Percentiles rank a stretch among this genome's conserved stretches.
These are phyloP conservation scores for Letharia lupina DNA, from an alignment of 495 filamentous ascomycete genomes.

Conservation along the genomic window DNA sequence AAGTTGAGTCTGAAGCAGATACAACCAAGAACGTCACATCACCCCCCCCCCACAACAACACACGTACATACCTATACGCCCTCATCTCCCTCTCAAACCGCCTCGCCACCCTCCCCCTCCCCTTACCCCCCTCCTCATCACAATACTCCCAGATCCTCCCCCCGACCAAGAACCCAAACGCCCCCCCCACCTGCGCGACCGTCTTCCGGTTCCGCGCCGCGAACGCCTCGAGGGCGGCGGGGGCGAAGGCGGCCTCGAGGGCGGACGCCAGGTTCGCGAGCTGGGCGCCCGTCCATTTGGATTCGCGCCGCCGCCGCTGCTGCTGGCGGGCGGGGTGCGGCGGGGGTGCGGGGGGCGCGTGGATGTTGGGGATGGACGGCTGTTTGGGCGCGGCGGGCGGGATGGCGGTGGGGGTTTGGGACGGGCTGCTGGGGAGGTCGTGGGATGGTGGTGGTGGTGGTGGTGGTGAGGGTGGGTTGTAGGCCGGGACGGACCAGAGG, in stretches of 20 bases:
- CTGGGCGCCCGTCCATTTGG: conserved; percentile 1
- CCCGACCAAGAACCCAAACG: neutral
- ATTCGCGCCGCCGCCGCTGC: neutral
- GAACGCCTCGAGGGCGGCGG: neutral
- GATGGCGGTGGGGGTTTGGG: too few species aligned
- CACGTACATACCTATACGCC: neutral
- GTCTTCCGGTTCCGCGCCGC: neutral
- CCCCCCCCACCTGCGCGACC: neutral
- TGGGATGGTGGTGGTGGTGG: too few species aligned
- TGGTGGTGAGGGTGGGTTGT: neutral
- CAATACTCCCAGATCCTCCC: neutral
- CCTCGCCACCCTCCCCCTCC: conserved; percentile 1
- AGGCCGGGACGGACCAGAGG: neutral
- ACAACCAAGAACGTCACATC: neutral
- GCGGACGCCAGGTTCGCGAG: conserved; percentile 2
- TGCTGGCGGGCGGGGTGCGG: neutral
- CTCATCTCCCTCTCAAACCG: conserved; percentile 7
- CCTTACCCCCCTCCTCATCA: neutral
- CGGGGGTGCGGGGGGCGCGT: neutral
- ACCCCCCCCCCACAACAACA: neutral
- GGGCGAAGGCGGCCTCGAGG: neutral
- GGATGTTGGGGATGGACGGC: neutral
- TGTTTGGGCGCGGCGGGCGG: neutral
- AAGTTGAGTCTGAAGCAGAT: neutral
- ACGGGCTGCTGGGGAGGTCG: neutral